A percentile compares a stretch with the other conserved stretches of the same genome.
Evolutionary conservation across 768 basidiomycete species (phyloP).

Genomic region (Lepiota brunneoincarnata): DNA sequence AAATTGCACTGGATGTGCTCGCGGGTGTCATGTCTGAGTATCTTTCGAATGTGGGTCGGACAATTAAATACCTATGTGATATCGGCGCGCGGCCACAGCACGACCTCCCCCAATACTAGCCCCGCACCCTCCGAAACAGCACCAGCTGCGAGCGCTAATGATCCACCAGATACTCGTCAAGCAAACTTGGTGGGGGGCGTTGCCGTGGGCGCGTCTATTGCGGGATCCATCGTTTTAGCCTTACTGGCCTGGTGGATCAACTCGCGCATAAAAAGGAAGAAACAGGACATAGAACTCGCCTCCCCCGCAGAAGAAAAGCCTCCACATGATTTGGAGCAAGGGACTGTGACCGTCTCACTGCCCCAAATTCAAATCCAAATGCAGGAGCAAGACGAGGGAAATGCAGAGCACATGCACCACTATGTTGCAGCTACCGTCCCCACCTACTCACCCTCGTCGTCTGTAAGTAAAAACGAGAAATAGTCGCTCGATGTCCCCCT

Average conservation of each 20-base stretch:
- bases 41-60: constrained; percentile 81
- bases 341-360: background rate
- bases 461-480: background rate
- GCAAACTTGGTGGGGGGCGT: constrained; percentile 4
- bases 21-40: constrained; percentile 78
- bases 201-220: background rate
- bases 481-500: background rate
- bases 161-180: background rate
- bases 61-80: constrained; percentile 78
- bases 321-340: background rate
- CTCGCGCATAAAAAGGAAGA: background rate
- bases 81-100: constrained; percentile 20
- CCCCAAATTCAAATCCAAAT: background rate
- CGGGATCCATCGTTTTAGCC: background rate
- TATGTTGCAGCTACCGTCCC: background rate
- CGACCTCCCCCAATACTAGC: background rate
- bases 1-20: constrained; percentile 73
- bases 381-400: background rate
- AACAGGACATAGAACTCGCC: background rate
- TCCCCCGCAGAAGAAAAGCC: background rate
- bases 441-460: background rate
- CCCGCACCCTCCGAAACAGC: background rate
- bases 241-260: background rate
- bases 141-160: background rate
- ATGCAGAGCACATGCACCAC: background rate